Percentiles rank a stretch among this genome's conserved stretches.
Conservation (phyloP, 768 basidiomycete species). For the Boletus pseudopeckii region DNA sequence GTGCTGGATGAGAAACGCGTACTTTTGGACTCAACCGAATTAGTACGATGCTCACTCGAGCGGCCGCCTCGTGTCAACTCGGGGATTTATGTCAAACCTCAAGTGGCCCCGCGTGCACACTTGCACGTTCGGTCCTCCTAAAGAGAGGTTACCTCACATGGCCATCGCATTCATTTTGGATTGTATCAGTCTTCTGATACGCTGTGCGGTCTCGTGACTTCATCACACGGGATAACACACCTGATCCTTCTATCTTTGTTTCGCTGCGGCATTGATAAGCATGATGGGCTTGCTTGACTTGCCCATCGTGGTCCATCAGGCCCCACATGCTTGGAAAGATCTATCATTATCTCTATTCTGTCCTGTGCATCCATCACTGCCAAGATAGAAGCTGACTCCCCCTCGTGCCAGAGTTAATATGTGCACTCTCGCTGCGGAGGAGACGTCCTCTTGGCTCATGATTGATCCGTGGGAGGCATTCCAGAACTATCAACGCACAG, state of each 20-base stretch:
- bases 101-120: neutral
- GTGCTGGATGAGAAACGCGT: slow-evolving; percentile 2
- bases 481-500: slow-evolving; percentile 92
- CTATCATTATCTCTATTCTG: slow-evolving; percentile 1
- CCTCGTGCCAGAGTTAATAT: slow-evolving; percentile 61
- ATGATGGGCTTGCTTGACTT: slow-evolving; percentile 7
- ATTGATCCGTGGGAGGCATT: slow-evolving; percentile 98
- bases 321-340: slow-evolving; percentile 3
- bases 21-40: slow-evolving; percentile 5
- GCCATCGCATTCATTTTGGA: slow-evolving; percentile 6
- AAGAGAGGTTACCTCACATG: slow-evolving; percentile 12
- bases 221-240: slow-evolving; percentile 6
- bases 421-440: slow-evolving; percentile 86
- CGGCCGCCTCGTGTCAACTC: slow-evolving; percentile 19
- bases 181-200: slow-evolving; percentile 8
- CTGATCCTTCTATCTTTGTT: slow-evolving; percentile 14
- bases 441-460: slow-evolving; percentile 94
- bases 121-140: slow-evolving; percentile 1
- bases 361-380: neutral
- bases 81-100: neutral
- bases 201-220: slow-evolving; percentile 4
- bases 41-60: slow-evolving; percentile 5
- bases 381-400: slow-evolving; percentile 19
- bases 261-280: slow-evolving; percentile 10
- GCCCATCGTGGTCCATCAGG: slow-evolving; percentile 6